Evolutionary conservation across 306 rosid species (phyloP).

Genomic region (Chamaecrista fasciculata): DNA sequence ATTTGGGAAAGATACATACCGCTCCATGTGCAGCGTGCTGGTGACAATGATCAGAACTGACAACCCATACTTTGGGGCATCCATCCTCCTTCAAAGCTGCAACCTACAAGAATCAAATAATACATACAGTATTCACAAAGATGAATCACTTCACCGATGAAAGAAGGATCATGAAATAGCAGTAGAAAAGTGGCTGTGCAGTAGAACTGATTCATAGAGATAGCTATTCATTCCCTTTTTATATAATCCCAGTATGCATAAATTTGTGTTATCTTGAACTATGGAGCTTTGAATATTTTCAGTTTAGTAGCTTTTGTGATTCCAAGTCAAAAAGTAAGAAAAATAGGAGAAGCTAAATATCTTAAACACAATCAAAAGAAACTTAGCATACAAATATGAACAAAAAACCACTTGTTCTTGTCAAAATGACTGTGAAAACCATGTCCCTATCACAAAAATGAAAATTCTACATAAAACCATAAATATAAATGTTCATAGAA

Average conservation of each 20-base stretch:
- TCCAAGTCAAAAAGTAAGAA: constrained; percentile 7
- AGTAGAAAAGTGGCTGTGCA: constrained; percentile 4
- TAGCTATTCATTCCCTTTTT: background rate
- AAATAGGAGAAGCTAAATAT: constrained; percentile 1
- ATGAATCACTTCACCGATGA: background rate
- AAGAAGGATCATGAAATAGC: background rate
- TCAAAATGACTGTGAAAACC: background rate
- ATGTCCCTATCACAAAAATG: constrained; percentile 2
- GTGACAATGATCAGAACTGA: constrained; percentile 75
- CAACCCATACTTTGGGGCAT: constrained; percentile 97
- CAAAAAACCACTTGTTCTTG: no score
- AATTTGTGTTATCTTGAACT: background rate
- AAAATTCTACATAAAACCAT: constrained; percentile 1
- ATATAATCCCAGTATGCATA: background rate
- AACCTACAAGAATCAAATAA: constrained; percentile 51
- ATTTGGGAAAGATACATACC: constrained; percentile 52
- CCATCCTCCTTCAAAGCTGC: constrained; percentile 86
- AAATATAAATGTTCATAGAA: background rate
- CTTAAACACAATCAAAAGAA: constrained; percentile 8
- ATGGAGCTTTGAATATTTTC: background rate
- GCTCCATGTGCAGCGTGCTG: constrained; percentile 88
- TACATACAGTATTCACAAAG: background rate
- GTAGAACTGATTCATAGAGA: constrained; percentile 6
- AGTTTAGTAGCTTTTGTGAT: constrained; percentile 8
- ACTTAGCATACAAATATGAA: background rate